Percentiles rank a stretch among this genome's conserved stretches.
phyloP scores from a whole-genome alignment of 768 basidiomycete genomes.

The Boletus speciosus region DNA sequence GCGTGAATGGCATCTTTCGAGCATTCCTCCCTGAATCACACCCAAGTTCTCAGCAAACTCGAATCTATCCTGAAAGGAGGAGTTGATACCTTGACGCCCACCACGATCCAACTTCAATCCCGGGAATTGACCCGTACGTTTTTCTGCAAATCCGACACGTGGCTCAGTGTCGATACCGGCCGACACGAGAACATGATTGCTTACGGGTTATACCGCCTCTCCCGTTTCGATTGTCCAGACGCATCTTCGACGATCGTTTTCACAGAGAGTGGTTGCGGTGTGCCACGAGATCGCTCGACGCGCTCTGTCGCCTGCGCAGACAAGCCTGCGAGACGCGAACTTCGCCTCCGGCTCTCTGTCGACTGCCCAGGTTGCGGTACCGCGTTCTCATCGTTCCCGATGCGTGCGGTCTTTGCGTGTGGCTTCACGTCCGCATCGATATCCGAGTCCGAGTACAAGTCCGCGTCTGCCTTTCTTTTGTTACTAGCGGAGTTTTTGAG shows the following conservation, averaged over 20 bases:
- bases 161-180: slow-evolving; percentile 19
- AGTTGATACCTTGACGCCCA: slow-evolving; percentile 63
- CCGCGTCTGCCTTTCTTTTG: slow-evolving; percentile 41
- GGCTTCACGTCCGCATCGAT: slow-evolving; percentile 32
- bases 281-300: slow-evolving; percentile 35
- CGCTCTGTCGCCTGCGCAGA: slow-evolving; percentile 43
- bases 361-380: neutral
- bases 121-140: slow-evolving; percentile 77
- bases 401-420: slow-evolving; percentile 16
- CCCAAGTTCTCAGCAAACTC: neutral
- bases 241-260: slow-evolving; percentile 33
- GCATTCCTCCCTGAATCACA: slow-evolving; percentile 48
- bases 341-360: slow-evolving; percentile 49
- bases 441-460: slow-evolving; percentile 20
- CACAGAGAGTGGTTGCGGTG: slow-evolving; percentile 38
- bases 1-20: slow-evolving; percentile 81
- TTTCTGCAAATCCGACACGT: slow-evolving; percentile 45
- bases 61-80: neutral
- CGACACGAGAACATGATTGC: neutral
- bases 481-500: slow-evolving; percentile 14
- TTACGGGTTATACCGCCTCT: slow-evolving; percentile 35
- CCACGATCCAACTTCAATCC: slow-evolving; percentile 74
- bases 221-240: slow-evolving; percentile 33
- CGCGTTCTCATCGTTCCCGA: slow-evolving; percentile 19
- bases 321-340: slow-evolving; percentile 62